These are phyloP conservation scores for Trichoderma reesei DNA, from an alignment of 495 filamentous ascomycete species.

Conservation along the genomic window DNA sequence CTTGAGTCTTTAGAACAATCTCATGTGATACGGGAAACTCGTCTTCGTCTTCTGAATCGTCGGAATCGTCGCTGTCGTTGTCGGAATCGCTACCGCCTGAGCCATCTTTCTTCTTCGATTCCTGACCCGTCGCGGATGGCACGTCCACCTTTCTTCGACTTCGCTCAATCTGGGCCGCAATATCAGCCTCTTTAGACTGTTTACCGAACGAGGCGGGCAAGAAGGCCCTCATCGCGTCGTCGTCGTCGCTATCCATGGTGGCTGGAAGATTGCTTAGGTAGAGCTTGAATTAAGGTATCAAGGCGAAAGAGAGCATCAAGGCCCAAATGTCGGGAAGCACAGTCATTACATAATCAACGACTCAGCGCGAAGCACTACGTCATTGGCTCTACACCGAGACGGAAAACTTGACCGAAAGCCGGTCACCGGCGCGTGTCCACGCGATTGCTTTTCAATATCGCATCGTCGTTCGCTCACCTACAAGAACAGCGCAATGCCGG, in stretches of 20 bases:
- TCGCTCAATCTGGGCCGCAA: constrained; percentile 68
- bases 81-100: constrained; percentile 35
- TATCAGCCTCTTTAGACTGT: constrained; percentile 59
- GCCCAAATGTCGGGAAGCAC: not conserved
- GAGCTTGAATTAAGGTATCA: too few species aligned
- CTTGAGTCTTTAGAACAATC: constrained; percentile 83
- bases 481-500: not conserved
- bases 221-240: constrained; percentile 63
- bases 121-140: constrained; percentile 12
- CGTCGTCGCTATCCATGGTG: constrained; percentile 51
- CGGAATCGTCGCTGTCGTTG: constrained; percentile 43
- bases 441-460: not conserved
- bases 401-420: not conserved
- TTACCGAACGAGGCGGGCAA: constrained; percentile 83
- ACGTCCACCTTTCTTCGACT: constrained; percentile 50
- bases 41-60: constrained; percentile 62
- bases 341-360: not conserved
- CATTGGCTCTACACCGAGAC: constrained; percentile 2
- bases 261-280: not conserved
- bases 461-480: not conserved
- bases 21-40: constrained; percentile 93
- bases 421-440: not conserved
- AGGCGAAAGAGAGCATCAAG: not conserved
- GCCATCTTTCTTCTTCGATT: constrained; percentile 20
- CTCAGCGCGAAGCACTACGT: not conserved